Base-by-base conservation (phyloP, 2,329 filamentous ascomycete species). In the Scopulariopsis brevicaulis region DNA sequence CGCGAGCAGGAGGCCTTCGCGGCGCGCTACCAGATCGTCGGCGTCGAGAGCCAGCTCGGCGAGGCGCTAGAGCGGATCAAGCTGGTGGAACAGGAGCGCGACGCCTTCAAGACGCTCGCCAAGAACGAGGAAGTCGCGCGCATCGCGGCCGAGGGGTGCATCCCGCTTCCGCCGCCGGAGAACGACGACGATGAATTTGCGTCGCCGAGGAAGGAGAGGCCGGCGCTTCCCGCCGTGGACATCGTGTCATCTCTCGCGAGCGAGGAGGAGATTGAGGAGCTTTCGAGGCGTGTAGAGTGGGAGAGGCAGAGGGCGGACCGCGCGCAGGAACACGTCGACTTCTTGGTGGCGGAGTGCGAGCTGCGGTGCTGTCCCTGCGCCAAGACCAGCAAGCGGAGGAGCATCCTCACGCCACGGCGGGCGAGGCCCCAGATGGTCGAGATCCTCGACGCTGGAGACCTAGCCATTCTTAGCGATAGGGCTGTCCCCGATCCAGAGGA, bases 41-140 rank as follows among this genome's bases (percentile, higher is more conserved):
- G 80, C 48, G 69, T 84, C 55, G 80, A 88, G 62, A 84, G 89
- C 65, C 83, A 89, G 67, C 74, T 91, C 2, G 76, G 84, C 25
- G 79, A 84, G 60, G 76, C 86, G 20, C 75, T 81, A 54, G 83
- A 86, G 62, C 79, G 77, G 53, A 75, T 88, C 63, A 83, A 80
- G 67, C 71, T 86, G 35, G 76, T 87, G 18, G 86, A 90, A 66
- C 82, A 87, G 66, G 88, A 92, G 70, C 84, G 86, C 8, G 87
- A 90, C 67, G 83, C 86, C 3, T 80, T 89, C 66, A 89, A 87
- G 72, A 84, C 81, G 2, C 83, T 84, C 55, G 80, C 87, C 35
- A 80, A 87, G 71, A 87, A 87, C 64, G 86, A 90, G 65, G 86
- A 90, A 67, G 80, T 90, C 25, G 81, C 85, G 22, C 80, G 84